phyloP scores from a whole-genome alignment of 2,329 filamentous ascomycete genomes.

The Microsporum audouinii region DNA sequence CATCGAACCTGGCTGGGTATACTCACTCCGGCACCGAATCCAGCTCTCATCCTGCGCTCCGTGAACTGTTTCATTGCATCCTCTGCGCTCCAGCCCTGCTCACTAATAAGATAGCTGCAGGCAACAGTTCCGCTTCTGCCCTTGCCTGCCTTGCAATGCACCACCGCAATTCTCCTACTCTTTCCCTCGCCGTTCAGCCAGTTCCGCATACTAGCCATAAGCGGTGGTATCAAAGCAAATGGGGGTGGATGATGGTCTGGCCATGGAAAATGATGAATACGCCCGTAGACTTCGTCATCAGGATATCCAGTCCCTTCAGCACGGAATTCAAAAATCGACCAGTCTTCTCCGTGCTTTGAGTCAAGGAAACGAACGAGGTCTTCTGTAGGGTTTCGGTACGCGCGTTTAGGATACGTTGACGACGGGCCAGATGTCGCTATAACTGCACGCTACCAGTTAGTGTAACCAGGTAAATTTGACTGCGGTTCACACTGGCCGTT shows the following conservation, averaged over 20 bases:
- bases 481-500: neutral
- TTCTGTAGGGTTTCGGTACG: constrained; percentile 87
- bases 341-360: constrained; percentile 66
- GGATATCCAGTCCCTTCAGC: constrained; percentile 94
- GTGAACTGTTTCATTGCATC: constrained; percentile 61
- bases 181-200: constrained; percentile 51
- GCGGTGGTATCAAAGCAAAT: constrained; percentile 75
- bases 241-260: constrained; percentile 96
- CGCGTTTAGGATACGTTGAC: constrained; percentile 76
- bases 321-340: constrained; percentile 97
- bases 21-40: constrained; percentile 78
- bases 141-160: constrained; percentile 96
- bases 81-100: constrained; percentile 59
- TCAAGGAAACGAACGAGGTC: constrained; percentile 81
- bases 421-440: constrained; percentile 75
- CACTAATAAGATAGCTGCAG: constrained; percentile 80
- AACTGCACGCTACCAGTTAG: constrained; percentile 28
- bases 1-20: constrained; percentile 88
- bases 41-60: constrained; percentile 72
- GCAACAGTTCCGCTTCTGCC: constrained; percentile 79
- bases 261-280: constrained; percentile 87
- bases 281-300: constrained; percentile 72
- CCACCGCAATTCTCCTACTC: constrained; percentile 61
- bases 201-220: constrained; percentile 84
- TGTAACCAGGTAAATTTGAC: neutral